Base-by-base conservation (phyloP, 768 basidiomycete species). In the Leccinum rimulosum region DNA sequence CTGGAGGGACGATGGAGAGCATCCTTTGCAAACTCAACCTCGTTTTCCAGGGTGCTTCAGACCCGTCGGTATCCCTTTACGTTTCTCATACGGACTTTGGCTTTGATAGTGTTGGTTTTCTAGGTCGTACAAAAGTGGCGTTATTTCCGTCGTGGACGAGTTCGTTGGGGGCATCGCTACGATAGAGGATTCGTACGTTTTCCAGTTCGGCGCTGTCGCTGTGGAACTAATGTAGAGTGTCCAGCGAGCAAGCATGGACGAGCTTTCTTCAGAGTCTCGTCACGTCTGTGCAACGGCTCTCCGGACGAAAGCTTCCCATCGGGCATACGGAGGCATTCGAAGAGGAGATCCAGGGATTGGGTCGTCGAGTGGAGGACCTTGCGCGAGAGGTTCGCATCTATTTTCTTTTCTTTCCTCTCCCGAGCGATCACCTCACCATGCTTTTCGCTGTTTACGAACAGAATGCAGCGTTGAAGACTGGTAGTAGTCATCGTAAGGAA, bases 181-280 rank as follows among this genome's bases (percentile, higher is more conserved):
- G 56, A 71, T 91, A 1, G 83, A 86, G 58, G 82, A 85, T 62
- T 84, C 90, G 89, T 89, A 71, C 59, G 84, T 28, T 68, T 38
- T 54, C 35, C 31, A 36, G n/a, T 5, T 51, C 12, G 35, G n/a
- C 55, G 11, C 15, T 45, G 12, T 45, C 4, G 3, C 25, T 66
- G 14, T 61, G 22, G 61, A 57, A 40, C 62, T 72, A 40, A 66
- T 57, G 65, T 33, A 8, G 56, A 50, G 33, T 58, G n/a, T 59
- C 52, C 61, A 90, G 91, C 61, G 84, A 87, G 59, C 82, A 84
- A 28, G 80, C 78, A 56, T 92, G 89, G 91, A 74, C 77, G 22
- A 59, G 73, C 2, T 84, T 89, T 66, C 71, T 91, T 63, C 83
- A 84, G 56, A 76, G 75, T 3, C 87, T 91, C 67, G 70, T 84